phyloP scores from a whole-genome alignment of 2,329 filamentous ascomycete species.

The Akanthomyces lecanii region DNA sequence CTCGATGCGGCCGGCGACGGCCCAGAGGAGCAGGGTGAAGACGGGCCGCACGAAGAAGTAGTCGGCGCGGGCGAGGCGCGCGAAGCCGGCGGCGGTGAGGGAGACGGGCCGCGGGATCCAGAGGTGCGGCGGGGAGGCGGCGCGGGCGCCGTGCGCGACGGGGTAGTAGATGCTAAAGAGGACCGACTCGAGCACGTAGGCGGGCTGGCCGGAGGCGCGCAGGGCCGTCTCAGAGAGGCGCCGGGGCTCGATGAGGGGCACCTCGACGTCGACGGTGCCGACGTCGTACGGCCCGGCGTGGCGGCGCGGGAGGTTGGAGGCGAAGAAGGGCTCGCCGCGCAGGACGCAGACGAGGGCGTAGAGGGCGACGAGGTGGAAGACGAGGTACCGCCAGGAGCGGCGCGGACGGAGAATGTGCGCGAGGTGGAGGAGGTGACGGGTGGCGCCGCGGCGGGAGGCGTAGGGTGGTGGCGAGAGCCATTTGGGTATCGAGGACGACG shows the following conservation, averaged over 20 bases:
- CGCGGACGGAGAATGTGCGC: slow-evolving; percentile 1
- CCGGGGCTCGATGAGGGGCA: slow-evolving; percentile 33
- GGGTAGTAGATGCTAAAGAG: slow-evolving; percentile 50
- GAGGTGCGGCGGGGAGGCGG: slow-evolving; percentile 30
- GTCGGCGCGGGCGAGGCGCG: slow-evolving; percentile 40
- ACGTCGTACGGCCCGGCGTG: slow-evolving; percentile 44
- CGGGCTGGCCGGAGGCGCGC: slow-evolving; percentile 32
- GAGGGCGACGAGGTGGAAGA: slow-evolving; percentile 8
- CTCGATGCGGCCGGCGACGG: slow-evolving; percentile 39
- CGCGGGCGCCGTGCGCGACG: slow-evolving; percentile 26
- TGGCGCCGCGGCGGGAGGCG: background rate
- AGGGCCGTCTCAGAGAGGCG: slow-evolving; percentile 32
- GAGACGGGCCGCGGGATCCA: slow-evolving; percentile 44
- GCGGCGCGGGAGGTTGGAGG: slow-evolving; percentile 37
- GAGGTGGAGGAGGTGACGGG: slow-evolving; percentile 4
- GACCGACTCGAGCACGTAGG: slow-evolving; percentile 44
- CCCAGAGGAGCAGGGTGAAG: slow-evolving; percentile 40
- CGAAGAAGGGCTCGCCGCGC: slow-evolving; percentile 39
- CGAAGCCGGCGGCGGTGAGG: slow-evolving; percentile 44
- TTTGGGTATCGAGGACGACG: slow-evolving; percentile 6
- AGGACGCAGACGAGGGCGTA: slow-evolving; percentile 23
- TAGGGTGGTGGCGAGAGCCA: slow-evolving; percentile 12
- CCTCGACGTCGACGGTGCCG: slow-evolving; percentile 45
- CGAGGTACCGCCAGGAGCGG: slow-evolving; percentile 8
- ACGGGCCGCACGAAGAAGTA: slow-evolving; percentile 40